These are phyloP conservation scores for Rhizopus arrhizus DNA, from an alignment of 371 early-diverging fungal species.

Conservation along the genomic window DNA sequence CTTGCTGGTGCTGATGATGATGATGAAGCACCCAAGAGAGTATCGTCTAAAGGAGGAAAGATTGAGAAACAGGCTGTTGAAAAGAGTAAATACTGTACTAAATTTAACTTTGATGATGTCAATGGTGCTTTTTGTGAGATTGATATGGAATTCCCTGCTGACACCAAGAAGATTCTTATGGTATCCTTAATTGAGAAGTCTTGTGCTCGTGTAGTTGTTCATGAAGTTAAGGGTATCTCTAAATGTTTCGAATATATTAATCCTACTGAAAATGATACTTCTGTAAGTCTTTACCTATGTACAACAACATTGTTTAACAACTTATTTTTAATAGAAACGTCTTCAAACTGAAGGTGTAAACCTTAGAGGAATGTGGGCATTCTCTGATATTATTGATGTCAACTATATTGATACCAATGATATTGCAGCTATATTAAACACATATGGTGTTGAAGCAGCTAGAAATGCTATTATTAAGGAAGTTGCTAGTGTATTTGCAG, in stretches of 20 bases:
- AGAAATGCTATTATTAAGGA: constrained; percentile 95
- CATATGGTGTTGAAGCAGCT: constrained; percentile 99
- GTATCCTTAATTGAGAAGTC: constrained; percentile 81
- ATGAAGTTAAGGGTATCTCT: constrained; percentile 84
- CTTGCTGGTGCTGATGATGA: constrained; percentile 58
- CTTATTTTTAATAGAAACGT: constrained; percentile 32
- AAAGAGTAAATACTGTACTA: constrained; percentile 62
- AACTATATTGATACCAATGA: constrained; percentile 95
- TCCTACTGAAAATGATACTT: constrained; percentile 78
- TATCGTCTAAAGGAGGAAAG: constrained; percentile 12
- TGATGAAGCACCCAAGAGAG: constrained; percentile 53
- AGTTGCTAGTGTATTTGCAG: constrained; percentile 94
- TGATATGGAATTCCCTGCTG: constrained; percentile 79
- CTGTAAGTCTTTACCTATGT: constrained; percentile 36
- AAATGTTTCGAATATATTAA: constrained; percentile 78
- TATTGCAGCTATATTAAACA: constrained; percentile 87
- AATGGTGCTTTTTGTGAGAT: constrained; percentile 82
- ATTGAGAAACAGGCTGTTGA: constrained; percentile 48
- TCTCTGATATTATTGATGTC: constrained; percentile 77
- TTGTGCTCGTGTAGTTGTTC: constrained; percentile 71
- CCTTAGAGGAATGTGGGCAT: constrained; percentile 89
- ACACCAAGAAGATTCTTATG: constrained; percentile 93
- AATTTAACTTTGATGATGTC: constrained; percentile 71
- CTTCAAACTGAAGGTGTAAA: constrained; percentile 93
- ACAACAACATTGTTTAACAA: background rate